Percentiles rank a stretch among this genome's conserved stretches.
phyloP scores from a whole-genome alignment of 768 basidiomycete genomes.

The Suillus cothurnatus region DNA sequence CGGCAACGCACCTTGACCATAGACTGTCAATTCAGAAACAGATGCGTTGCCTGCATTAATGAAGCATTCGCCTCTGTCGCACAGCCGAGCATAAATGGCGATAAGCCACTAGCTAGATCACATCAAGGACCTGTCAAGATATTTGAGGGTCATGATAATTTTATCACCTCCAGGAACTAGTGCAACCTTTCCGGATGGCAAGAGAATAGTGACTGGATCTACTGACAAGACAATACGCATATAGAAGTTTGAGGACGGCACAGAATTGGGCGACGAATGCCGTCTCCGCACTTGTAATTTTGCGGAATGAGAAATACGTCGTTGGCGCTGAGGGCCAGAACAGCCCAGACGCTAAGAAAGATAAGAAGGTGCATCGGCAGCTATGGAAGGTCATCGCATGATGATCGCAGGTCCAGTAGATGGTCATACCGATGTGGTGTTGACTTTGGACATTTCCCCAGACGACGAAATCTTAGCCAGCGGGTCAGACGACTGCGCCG shows the following conservation, averaged over 20 bases:
- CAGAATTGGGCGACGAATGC: neutral
- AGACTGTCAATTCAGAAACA: too few species aligned
- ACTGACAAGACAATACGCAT: neutral
- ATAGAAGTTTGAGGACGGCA: neutral
- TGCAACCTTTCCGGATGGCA: neutral
- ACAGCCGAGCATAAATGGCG: neutral
- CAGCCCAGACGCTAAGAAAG: too few species aligned
- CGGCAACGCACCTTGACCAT: too few species aligned
- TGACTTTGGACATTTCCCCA: constrained; percentile 9
- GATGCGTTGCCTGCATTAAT: neutral
- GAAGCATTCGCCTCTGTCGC: neutral
- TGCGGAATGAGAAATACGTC: neutral
- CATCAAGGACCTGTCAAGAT: neutral
- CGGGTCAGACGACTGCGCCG: constrained; percentile 5
- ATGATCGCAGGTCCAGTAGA: constrained; percentile 4
- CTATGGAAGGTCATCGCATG: constrained; percentile 1
- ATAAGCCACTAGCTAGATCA: neutral
- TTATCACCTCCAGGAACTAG: neutral
- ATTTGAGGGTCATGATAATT: neutral
- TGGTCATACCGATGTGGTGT: neutral
- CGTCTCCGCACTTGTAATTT: neutral
- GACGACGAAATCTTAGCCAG: constrained; percentile 9
- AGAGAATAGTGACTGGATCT: neutral
- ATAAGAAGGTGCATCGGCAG: too few species aligned
- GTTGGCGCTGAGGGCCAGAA: neutral